phyloP scores from a whole-genome alignment of 768 basidiomycete genomes.

The Psilocybe azurescens region DNA sequence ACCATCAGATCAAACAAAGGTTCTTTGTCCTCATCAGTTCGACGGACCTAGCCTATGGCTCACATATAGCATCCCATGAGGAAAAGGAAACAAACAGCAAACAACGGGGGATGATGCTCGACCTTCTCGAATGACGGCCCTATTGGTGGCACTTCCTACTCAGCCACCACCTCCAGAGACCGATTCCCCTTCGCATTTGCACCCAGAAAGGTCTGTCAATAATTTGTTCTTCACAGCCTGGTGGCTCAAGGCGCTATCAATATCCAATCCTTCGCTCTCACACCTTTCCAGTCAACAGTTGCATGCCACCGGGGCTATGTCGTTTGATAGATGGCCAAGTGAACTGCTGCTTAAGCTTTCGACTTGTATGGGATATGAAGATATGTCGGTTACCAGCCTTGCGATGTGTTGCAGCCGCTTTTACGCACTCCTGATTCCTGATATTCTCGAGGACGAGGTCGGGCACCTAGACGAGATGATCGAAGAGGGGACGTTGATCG shows the following conservation, averaged over 20 bases:
- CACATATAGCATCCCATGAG: not conserved
- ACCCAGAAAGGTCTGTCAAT: not conserved
- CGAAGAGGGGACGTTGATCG: not conserved
- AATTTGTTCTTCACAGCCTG: not conserved
- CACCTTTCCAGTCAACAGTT: not conserved
- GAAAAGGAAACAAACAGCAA: not conserved
- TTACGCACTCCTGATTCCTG: not conserved
- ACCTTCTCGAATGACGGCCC: not conserved
- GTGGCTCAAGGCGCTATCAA: not conserved
- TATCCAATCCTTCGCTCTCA: not conserved
- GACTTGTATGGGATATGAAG: not conserved
- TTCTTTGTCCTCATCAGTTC: not conserved
- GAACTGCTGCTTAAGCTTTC: not conserved
- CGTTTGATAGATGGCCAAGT: not conserved
- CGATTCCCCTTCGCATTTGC: not conserved
- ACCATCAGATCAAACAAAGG: not conserved
- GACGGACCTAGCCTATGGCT: not conserved
- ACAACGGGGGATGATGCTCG: not conserved
- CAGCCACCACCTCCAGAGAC: not conserved
- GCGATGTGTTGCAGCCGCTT: constrained; percentile 7
- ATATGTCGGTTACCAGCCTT: not conserved
- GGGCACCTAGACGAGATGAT: not conserved
- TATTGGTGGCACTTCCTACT: not conserved
- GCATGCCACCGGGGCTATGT: not conserved
- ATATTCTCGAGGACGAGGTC: constrained; percentile 3